These are phyloP conservation scores for Penicillium sp. DNA, from an alignment of 2,329 filamentous ascomycete genomes.

Conservation along the genomic window DNA sequence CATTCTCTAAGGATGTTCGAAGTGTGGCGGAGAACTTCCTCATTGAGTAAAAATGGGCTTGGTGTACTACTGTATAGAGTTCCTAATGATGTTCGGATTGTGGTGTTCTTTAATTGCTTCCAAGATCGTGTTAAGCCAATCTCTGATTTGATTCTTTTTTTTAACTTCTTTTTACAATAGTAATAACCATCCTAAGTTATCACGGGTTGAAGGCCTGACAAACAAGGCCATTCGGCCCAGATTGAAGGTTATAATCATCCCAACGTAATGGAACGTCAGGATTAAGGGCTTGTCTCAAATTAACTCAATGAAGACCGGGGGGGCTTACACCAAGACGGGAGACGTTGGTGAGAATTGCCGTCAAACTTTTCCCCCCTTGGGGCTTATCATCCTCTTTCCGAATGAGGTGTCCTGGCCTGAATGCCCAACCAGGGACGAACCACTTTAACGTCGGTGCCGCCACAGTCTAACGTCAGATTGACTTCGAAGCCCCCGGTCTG, in stretches of 20 bases:
- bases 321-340: neutral
- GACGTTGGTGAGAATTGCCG: conserved; percentile 5
- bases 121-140: conserved; percentile 25
- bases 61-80: conserved; percentile 34
- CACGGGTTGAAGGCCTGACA: neutral
- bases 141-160: conserved; percentile 11
- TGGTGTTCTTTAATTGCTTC: conserved; percentile 20
- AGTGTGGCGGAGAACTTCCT: conserved; percentile 46
- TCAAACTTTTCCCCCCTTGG: conserved; percentile 22
- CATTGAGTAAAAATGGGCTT: conserved; percentile 42
- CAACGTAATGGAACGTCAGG: conserved; percentile 28
- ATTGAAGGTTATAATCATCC: conserved; percentile 14
- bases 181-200: neutral
- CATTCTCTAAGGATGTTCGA: conserved; percentile 48
- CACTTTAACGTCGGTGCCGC: conserved; percentile 13
- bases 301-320: neutral
- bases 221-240: neutral
- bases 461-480: conserved; percentile 26
- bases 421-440: conserved; percentile 21
- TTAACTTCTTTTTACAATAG: neutral
- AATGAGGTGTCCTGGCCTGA: conserved; percentile 12
- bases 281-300: conserved; percentile 14
- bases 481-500: conserved; percentile 23
- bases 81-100: conserved; percentile 41
- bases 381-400: conserved; percentile 1